A percentile compares a stretch with the other conserved stretches of the same genome.
These are phyloP conservation scores for Neofusicoccum parvum DNA, from an alignment of 2,329 filamentous ascomycete species.

Conservation along the genomic window DNA sequence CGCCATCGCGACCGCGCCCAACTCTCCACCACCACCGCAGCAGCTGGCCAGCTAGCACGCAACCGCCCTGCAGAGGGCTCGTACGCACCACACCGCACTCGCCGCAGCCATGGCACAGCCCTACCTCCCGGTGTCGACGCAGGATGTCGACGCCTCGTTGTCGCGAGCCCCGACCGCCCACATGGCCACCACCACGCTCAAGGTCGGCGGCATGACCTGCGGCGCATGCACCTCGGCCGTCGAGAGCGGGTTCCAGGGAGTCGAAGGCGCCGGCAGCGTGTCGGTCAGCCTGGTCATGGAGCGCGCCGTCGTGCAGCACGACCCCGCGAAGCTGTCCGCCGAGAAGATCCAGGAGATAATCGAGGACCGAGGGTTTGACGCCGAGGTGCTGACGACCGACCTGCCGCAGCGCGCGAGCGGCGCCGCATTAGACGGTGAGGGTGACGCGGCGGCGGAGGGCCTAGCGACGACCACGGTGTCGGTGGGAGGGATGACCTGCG, in stretches of 20 bases:
- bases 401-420: conserved; percentile 56
- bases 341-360: conserved; percentile 82
- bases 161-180: conserved; percentile 38
- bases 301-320: conserved; percentile 90
- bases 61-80: background rate
- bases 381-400: conserved; percentile 82
- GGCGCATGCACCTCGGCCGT: conserved; percentile 95
- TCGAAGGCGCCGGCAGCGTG: conserved; percentile 80
- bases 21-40: background rate
- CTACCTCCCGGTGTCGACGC: conserved; percentile 26
- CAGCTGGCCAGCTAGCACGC: background rate
- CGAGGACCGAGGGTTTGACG: conserved; percentile 90
- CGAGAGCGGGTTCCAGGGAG: conserved; percentile 82
- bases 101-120: conserved; percentile 31
- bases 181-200: conserved; percentile 88
- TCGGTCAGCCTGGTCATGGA: conserved; percentile 95
- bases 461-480: conserved; percentile 69
- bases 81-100: background rate
- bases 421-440: conserved; percentile 38
- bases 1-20: background rate
- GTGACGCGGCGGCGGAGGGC: conserved; percentile 34
- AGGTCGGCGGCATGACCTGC: conserved; percentile 84
- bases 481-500: conserved; percentile 88
- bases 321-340: conserved; percentile 71
- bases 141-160: conserved; percentile 20